Evolutionary conservation across 306 rosid genomes (phyloP).

Genomic region (Cucurbita pepo): DNA sequence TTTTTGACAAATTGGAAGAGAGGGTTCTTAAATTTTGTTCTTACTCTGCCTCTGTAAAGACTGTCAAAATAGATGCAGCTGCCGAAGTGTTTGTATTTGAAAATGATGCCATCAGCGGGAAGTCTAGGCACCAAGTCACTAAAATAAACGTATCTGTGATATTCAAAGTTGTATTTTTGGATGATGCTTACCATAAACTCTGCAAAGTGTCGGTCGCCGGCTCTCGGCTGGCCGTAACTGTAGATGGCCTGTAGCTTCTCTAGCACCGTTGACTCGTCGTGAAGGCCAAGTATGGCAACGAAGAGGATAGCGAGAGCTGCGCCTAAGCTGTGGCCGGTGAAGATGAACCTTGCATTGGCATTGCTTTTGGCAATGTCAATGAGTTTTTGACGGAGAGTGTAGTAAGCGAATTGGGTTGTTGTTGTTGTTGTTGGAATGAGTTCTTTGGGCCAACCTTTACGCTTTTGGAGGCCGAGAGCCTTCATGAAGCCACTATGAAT

Average conservation of each 20-base stretch:
- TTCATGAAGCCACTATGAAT: conserved; percentile 54
- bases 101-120: conserved; percentile 43
- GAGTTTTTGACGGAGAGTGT: conserved; percentile 28
- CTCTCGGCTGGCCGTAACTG: conserved; percentile 76
- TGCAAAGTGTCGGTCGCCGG: conserved; percentile 27
- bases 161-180: conserved; percentile 26
- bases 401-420: conserved; percentile 31
- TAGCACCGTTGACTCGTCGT: conserved; percentile 37
- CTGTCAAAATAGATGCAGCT: conserved; percentile 40
- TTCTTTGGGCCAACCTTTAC: conserved; percentile 47
- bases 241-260: conserved; percentile 53
- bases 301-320: conserved; percentile 63
- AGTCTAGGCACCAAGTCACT: conserved; percentile 54
- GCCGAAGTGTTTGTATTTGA: conserved; percentile 49
- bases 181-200: conserved; percentile 38
- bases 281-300: conserved; percentile 34
- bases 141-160: conserved; percentile 28
- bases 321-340: conserved; percentile 75
- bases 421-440: not conserved
- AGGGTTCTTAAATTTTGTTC: not conserved
- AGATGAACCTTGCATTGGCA: conserved; percentile 40
- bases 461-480: conserved; percentile 37
- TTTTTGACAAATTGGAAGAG: not conserved
- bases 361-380: conserved; percentile 18
- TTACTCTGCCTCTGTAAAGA: conserved; percentile 46